Evolutionary conservation across 164 flowering plant genomes (phyloP), one percentile per base, ranked within the genome.

Genomic region (Dillenia suffruticosa): DNA sequence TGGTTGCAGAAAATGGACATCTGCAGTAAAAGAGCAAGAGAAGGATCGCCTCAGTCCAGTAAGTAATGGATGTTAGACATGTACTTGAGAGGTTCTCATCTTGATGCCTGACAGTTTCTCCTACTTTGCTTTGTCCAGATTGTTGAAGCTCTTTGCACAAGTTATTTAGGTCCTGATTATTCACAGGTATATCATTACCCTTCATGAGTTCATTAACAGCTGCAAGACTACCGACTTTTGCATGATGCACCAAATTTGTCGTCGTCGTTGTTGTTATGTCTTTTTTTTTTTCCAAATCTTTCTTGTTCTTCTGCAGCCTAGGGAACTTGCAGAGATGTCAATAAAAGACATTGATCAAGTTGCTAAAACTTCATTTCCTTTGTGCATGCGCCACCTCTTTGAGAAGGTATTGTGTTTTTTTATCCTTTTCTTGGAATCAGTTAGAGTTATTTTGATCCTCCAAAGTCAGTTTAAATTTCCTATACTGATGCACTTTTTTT

Each of bases 91-190:
- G 49, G 19, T 44, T 58, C 15, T 44, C 14, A 49, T 50, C 52
- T 8, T 63, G 57, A 26, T 51, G 6, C 46, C 56, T 66, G 68
- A 70, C 57, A 10, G 26, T 2, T 50, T 9, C 32, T 26, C 32
- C 32, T 26, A 2, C 22, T 58, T 55, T 63, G 47, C 8, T 32
- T 68, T 49, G 15, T 66, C 46, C 69, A 92, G 98, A 87, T 92
- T 69, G 88, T 90, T 47, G 97, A 94, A 81, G 86, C 88, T 56
- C 82, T 94, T 3, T 79, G 83, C 73, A 65, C 89, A 66, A 86
- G 91, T 66, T 91, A 94, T 73, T 62, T 94, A 32, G 97, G 99
- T 60, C 99, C 96, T 72, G 99, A 91, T 70, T 94, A 88, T 70
- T 80, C 93, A 68, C 89, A 89, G 96, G 99, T 91, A 81, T 12